These are phyloP conservation scores for Spathaspora girioi DNA, from an alignment of 805 yeast species.

Conservation along the genomic window DNA sequence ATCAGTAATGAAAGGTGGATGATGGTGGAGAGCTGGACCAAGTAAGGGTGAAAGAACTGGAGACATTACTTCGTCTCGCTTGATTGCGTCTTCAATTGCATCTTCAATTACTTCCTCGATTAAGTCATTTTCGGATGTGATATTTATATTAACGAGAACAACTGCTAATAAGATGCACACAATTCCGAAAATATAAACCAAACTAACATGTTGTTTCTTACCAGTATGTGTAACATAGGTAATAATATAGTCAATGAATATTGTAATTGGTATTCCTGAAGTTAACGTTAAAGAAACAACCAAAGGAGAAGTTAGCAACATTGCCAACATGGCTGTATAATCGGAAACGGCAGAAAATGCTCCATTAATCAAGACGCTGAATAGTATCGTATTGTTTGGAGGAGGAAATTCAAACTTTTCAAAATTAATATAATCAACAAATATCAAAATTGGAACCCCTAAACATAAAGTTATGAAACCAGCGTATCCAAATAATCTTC, in stretches of 20 bases:
- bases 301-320: conserved; percentile 51
- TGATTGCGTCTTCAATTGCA: conserved; percentile 46
- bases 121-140: conserved; percentile 41
- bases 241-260: conserved; percentile 44
- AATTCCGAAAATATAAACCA: conserved; percentile 45
- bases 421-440: conserved; percentile 33
- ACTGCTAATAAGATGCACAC: conserved; percentile 44
- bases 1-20: not conserved
- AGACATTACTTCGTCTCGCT: conserved; percentile 41
- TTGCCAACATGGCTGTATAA: conserved; percentile 47
- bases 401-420: conserved; percentile 44
- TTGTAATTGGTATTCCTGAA: conserved; percentile 49
- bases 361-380: conserved; percentile 38
- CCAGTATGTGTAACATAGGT: conserved; percentile 13
- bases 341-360: conserved; percentile 47
- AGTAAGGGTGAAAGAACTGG: conserved; percentile 46
- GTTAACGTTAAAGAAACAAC: conserved; percentile 50
- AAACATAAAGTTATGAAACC: conserved; percentile 41
- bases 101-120: conserved; percentile 46
- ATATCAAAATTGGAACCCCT: conserved; percentile 35
- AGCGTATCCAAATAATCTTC: conserved; percentile 44
- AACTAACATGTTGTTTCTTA: conserved; percentile 17
- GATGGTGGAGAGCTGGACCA: conserved; percentile 8
- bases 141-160: conserved; percentile 40
- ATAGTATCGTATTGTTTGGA: conserved; percentile 25